phyloP scores from a whole-genome alignment of 1,284 basidiomycete genomes.

The Leccinum huronense region DNA sequence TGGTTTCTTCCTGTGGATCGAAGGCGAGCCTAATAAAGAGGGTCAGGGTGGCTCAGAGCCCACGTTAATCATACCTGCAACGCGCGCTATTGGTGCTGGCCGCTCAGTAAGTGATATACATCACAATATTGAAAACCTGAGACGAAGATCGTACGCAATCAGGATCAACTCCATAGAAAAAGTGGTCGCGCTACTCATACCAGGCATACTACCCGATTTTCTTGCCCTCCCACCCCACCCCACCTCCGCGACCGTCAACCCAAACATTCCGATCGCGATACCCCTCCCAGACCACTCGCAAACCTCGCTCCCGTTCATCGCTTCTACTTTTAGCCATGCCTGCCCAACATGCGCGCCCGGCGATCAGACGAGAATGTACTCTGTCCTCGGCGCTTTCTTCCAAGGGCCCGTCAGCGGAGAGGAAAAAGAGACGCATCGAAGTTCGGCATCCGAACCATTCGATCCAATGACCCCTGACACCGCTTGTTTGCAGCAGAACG shows the following conservation, averaged over 20 bases:
- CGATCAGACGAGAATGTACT: constrained; percentile 79
- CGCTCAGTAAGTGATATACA: constrained; percentile 37
- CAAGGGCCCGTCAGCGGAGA: constrained; percentile 74
- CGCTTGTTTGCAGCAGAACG: constrained; percentile 49
- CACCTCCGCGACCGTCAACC: constrained; percentile 62
- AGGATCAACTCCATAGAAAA: constrained; percentile 56
- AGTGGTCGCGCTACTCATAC: constrained; percentile 75
- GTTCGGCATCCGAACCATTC: constrained; percentile 35
- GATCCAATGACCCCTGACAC: constrained; percentile 10
- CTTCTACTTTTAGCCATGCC: constrained; percentile 84
- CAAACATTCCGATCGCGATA: constrained; percentile 65
- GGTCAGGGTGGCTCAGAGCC: constrained; percentile 12
- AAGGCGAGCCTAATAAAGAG: constrained; percentile 45
- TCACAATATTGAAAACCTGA: constrained; percentile 6
- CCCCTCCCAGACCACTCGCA: constrained; percentile 46
- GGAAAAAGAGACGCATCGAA: constrained; percentile 65
- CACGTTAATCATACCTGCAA: constrained; percentile 46
- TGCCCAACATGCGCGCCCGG: constrained; percentile 90
- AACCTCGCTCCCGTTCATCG: constrained; percentile 67
- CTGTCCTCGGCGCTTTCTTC: constrained; percentile 80
- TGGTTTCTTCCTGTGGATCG: constrained; percentile 69
- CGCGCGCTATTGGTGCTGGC: constrained; percentile 42
- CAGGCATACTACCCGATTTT: constrained; percentile 72
- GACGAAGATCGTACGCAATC: constrained; percentile 3
- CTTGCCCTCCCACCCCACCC: constrained; percentile 67